A percentile compares a stretch with the other conserved stretches of the same genome.
Conservation (phyloP, 2,329 filamentous ascomycete genomes). For the Penicillium psychrosexuale region DNA sequence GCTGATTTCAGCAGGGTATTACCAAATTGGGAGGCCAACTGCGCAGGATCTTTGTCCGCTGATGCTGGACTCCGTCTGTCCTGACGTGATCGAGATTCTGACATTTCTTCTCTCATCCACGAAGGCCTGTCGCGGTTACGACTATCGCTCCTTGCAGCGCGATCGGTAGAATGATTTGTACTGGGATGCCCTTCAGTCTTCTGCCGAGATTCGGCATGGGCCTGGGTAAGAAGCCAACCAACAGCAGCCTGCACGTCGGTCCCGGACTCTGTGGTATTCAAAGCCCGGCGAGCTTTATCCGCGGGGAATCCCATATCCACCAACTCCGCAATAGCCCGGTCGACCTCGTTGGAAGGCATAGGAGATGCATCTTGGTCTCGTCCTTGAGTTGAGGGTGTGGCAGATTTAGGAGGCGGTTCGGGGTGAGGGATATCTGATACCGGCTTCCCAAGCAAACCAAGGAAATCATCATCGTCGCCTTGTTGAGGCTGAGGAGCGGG, state of each 20-base stretch:
- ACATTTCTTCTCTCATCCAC: conserved; percentile 60
- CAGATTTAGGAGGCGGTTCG: conserved; percentile 26
- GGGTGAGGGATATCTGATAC: conserved; percentile 50
- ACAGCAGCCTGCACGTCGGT: conserved; percentile 82
- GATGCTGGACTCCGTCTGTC: conserved; percentile 41
- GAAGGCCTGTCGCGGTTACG: conserved; percentile 47
- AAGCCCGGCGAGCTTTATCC: conserved; percentile 75
- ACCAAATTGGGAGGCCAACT: conserved; percentile 77
- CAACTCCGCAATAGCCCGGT: conserved; percentile 79
- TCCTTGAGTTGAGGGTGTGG: conserved; percentile 9
- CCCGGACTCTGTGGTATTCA: conserved; percentile 76
- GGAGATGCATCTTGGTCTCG: conserved; percentile 20
- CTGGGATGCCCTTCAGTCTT: conserved; percentile 50
- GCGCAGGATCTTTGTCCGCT: conserved; percentile 70
- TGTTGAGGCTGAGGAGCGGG: conserved; percentile 47
- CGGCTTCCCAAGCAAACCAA: conserved; percentile 59
- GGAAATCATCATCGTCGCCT: conserved; percentile 60
- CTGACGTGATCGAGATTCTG: conserved; percentile 24
- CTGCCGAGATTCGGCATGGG: conserved; percentile 76
- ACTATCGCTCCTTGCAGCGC: conserved; percentile 26
- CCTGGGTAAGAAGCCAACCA: conserved; percentile 85
- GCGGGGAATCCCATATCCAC: conserved; percentile 92
- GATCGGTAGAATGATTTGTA: conserved; percentile 16
- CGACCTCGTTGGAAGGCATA: conserved; percentile 54
- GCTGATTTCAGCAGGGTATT: conserved; percentile 87